Conservation (phyloP, 1,139 yeast genomes). For the Blastobotrys buckinghamii region DNA sequence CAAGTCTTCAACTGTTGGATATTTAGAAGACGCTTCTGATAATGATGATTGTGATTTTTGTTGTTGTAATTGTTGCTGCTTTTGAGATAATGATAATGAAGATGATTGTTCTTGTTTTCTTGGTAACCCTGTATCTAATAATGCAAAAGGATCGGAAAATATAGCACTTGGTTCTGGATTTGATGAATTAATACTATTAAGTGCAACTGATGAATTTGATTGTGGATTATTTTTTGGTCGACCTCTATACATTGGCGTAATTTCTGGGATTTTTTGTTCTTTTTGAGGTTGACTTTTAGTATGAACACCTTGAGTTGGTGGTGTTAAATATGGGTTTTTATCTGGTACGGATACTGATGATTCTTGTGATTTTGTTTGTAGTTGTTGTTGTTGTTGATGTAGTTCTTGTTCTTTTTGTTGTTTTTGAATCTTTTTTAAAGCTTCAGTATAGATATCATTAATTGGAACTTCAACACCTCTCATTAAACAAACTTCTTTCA, state of each 20-base stretch:
- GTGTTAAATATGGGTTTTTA: background rate
- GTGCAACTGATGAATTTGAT: conserved; percentile 14
- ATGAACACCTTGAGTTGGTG: conserved; percentile 4
- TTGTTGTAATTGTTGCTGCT: background rate
- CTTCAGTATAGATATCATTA: conserved; percentile 23
- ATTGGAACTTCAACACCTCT: conserved; percentile 52
- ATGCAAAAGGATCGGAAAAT: conserved; percentile 18
- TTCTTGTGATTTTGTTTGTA: background rate
- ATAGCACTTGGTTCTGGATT: conserved; percentile 11
- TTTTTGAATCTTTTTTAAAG: conserved; percentile 17
- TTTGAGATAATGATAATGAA: background rate
- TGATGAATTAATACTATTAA: conserved; percentile 7
- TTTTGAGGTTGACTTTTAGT: background rate
- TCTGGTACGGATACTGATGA: background rate
- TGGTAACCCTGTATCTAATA: conserved; percentile 13
- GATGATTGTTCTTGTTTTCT: background rate
- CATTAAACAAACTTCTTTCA: conserved; percentile 60
- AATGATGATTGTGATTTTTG: background rate
- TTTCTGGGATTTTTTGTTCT: conserved; percentile 19
- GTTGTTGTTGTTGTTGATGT: conserved; percentile 5
- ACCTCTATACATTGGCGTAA: conserved; percentile 27
- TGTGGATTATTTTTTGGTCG: conserved; percentile 17
- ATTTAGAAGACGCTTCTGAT: conserved; percentile 16
- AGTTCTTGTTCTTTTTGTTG: conserved; percentile 11
- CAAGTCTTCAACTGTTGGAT: conserved; percentile 34